phyloP scores from a whole-genome alignment of 768 basidiomycete genomes.

The Tremella fuciformis region DNA sequence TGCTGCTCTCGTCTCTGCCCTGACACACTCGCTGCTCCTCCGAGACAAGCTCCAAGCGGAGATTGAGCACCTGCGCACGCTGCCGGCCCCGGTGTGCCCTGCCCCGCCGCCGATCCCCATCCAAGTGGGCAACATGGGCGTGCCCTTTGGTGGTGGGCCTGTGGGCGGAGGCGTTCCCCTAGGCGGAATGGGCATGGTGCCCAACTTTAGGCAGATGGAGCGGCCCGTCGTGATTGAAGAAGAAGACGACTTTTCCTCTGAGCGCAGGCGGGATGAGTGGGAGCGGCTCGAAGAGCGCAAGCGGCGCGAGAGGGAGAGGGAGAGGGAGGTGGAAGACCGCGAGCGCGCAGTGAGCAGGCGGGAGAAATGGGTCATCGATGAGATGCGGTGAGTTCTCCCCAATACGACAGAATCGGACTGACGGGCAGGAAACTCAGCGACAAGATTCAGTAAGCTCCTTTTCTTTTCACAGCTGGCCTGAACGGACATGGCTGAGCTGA shows the following conservation, averaged over 20 bases:
- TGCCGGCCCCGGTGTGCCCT: conserved; percentile 11
- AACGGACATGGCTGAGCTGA: neutral
- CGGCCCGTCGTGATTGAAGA: too few relatives aligned
- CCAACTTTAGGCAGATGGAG: too few relatives aligned
- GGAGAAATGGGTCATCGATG: conserved; percentile 44
- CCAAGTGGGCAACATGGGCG: neutral
- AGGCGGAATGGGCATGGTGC: neutral
- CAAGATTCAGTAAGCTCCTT: conserved; percentile 34
- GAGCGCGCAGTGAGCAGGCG: conserved; percentile 36
- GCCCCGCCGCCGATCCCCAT: neutral
- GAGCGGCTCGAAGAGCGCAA: conserved; percentile 29
- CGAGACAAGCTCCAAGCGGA: conserved; percentile 34
- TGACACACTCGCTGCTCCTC: conserved; percentile 41
- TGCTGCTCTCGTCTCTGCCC: conserved; percentile 20
- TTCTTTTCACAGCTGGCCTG: neutral
- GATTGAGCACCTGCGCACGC: conserved; percentile 11
- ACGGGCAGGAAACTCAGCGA: conserved; percentile 36
- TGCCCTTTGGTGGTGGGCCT: neutral
- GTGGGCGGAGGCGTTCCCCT: neutral
- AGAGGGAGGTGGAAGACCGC: conserved; percentile 38
- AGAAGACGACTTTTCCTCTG: neutral
- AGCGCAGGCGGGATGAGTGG: conserved; percentile 23
- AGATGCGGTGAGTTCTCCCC: conserved; percentile 32
- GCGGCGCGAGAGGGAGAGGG: conserved; percentile 26
- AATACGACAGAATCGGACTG: neutral